Evolutionary conservation across 73 alveolate genomes (phyloP), one percentile per base, ranked within the genome.

Genomic region (Breviolum minutum): DNA sequence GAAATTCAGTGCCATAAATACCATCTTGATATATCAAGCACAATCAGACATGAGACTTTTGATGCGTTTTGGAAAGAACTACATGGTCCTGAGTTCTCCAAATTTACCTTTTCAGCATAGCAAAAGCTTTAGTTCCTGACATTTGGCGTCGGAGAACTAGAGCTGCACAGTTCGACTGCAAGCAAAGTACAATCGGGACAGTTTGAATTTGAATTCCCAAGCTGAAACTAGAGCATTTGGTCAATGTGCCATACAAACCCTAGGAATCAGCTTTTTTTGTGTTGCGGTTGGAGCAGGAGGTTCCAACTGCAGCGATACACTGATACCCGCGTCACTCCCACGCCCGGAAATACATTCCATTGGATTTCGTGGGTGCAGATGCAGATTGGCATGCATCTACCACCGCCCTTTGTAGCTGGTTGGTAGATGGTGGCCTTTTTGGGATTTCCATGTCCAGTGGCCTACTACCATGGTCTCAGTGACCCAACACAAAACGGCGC

Each of bases 241-340:
- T 83, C 92, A 83, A 83, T 61, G 92, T 83, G 92, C 92, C 92
- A 26, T 9, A 22, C 20, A 54, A 48, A 74, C 76, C 12, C 92
- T 66, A 80, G 88, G 32, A 24, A 54, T 7, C 90, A 61, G 92
- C 92, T 83, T n/a, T n/a, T n/a, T n/a, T n/a, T n/a, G 11, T 3
- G 76, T 76, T 84, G 77, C 73, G 10, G 80, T 13, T 86, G 94
- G 94, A 86, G 63, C 94, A 86, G 94, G 77, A 61, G 94, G 94
- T 63, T 86, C 79, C 94, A 27, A 17, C 3, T 40, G 54, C 54
- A 40, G 54, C 54, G 5, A 40, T 40, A 40, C 54, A 40, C 54
- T 40, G 54, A 40, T 40, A 40, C n/a, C 62, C 20, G 76, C 77
- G 17, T 61, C 80, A 62, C 63, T 29, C 63, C 29, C 62, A 63